These are phyloP conservation scores for Adiantum capillusveneris DNA, from an alignment of 75 land plant species.

Conservation along the genomic window DNA sequence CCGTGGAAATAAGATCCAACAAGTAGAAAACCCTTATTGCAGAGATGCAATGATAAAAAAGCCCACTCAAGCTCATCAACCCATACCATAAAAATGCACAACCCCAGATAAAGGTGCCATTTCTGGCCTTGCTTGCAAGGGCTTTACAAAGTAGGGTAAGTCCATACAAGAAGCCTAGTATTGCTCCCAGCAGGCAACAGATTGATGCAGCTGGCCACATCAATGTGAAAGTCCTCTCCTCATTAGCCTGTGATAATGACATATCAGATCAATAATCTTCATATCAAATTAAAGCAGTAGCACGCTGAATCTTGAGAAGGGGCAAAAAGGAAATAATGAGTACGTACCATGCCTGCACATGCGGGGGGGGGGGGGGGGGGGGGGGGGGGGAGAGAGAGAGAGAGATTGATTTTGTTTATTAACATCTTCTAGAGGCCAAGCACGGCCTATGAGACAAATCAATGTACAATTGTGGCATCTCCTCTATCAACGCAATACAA, in stretches of 20 bases:
- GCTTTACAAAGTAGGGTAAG: not conserved
- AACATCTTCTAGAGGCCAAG: too few relatives aligned
- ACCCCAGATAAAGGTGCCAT: conserved; percentile 16
- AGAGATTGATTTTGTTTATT: too few relatives aligned
- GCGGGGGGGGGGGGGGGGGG: too few relatives aligned
- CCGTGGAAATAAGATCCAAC: conserved; percentile 16
- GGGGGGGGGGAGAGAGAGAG: too few relatives aligned
- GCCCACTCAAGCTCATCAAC: conserved; percentile 16
- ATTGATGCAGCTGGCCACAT: conserved; percentile 13
- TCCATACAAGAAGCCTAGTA: not conserved
- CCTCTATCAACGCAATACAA: too few relatives aligned
- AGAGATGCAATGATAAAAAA: conserved; percentile 20
- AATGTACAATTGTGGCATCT: too few relatives aligned
- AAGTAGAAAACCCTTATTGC: not conserved
- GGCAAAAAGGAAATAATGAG: too few relatives aligned
- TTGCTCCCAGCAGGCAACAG: conserved; percentile 2
- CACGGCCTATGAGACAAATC: too few relatives aligned
- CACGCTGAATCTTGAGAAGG: too few relatives aligned
- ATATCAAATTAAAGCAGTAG: too few relatives aligned
- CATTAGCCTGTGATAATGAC: not conserved
- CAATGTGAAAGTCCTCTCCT: not conserved
- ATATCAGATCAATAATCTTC: too few relatives aligned
- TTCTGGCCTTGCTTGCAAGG: not conserved
- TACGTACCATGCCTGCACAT: too few relatives aligned
- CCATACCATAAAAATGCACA: conserved; percentile 18